Evolutionary conservation across 306 rosid genomes (phyloP), one percentile per base, ranked within the genome.

Genomic region (Trichosanthes cucumerina): DNA sequence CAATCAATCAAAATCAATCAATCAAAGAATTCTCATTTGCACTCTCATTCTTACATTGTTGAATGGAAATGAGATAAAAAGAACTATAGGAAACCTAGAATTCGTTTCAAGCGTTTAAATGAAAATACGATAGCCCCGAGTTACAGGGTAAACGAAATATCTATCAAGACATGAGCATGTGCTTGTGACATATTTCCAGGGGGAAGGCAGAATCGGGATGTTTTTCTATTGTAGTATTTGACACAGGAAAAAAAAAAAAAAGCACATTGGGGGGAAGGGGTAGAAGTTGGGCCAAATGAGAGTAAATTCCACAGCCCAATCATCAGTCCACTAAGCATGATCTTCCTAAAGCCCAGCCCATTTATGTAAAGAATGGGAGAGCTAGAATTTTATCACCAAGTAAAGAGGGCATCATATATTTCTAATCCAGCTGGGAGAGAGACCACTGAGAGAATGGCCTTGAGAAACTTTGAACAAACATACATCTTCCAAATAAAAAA

Each of bases 401-500:
- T 11, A 43, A 47, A 23, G 36, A 41, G 76, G 76, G 44, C 76
- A 69, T 11, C 34, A 69, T 39, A 69, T 6, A 41, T 12, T 72
- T 26, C 3, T 15, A 73, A 50, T 28, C 39, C 62, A 44, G 59
- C 26, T 31, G 60, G n/a, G n/a, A 31, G 59, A 18, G 62, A 50
- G 47, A 74, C 28, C 78, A 74, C 8, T 4, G 62, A 74, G 62
- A 74, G 19, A 74, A 74, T 74, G 78, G 63, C n/a, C 78, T 50
- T 15, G 9, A 74, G 62, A 74, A 73, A 52, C 63, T 74, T 74
- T 18, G 78, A 74, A 74, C 78, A 74, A 74, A 9, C 78, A 74
- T 74, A 49, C 78, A 52, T 52, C 62, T 74, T 52, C 46, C 59
- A 72, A 24, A 26, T 44, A 24, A 44, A 23, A 24, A 44, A 14